Conservation (phyloP, 1,284 basidiomycete genomes). For the Sanghuangporus baumii region DNA sequence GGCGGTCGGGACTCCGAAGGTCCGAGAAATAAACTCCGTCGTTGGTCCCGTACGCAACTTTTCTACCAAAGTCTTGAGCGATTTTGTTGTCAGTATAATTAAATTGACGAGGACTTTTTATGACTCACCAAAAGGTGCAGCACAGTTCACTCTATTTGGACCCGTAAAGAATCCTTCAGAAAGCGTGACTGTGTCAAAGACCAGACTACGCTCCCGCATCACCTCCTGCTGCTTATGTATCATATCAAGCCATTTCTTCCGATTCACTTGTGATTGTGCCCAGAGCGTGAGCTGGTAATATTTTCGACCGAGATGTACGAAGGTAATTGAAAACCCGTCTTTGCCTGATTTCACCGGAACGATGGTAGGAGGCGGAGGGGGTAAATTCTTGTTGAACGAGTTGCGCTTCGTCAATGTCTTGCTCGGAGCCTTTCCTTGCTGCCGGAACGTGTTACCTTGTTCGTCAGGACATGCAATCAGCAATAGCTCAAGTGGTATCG, state of each 20-base stretch:
- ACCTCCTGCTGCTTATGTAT: conserved; percentile 88
- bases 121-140: conserved; percentile 86
- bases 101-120: not conserved
- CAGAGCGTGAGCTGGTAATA: conserved; percentile 92
- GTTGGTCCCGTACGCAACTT: conserved; percentile 94
- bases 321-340: conserved; percentile 88
- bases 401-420: conserved; percentile 40
- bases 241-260: conserved; percentile 93
- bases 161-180: conserved; percentile 88
- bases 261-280: conserved; percentile 81
- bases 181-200: conserved; percentile 85
- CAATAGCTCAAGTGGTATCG: conserved; percentile 93
- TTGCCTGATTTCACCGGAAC: conserved; percentile 49
- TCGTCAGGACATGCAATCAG: conserved; percentile 83
- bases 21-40: conserved; percentile 96
- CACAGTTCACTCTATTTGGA: conserved; percentile 85
- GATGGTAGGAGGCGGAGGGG: conserved; percentile 37
- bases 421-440: conserved; percentile 15
- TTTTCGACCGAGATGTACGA: conserved; percentile 90
- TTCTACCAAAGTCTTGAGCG: conserved; percentile 68
- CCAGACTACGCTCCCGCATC: conserved; percentile 78
- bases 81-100: not conserved
- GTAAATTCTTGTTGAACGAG: conserved; percentile 46
- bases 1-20: conserved; percentile 67
- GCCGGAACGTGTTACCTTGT: conserved; percentile 4